A percentile compares a stretch with the other conserved stretches of the same genome.
Conservation (phyloP, 2,329 filamentous ascomycete genomes). For the Cercospora zeae-maydis region DNA sequence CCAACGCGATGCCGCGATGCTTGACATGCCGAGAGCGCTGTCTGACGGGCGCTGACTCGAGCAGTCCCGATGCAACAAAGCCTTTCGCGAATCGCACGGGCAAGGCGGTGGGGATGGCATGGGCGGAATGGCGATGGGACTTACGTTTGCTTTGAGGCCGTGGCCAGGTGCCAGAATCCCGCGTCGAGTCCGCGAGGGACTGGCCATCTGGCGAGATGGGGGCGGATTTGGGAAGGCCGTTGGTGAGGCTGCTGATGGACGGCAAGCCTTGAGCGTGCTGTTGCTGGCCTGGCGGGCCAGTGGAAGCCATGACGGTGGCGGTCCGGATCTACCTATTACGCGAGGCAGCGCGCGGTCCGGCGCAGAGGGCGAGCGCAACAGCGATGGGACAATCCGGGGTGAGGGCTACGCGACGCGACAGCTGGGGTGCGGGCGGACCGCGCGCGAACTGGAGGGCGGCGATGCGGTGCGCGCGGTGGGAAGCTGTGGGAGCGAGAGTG, state of each 20-base stretch:
- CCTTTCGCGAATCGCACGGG: background rate
- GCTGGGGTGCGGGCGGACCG: background rate
- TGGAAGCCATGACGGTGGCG: constrained; percentile 28
- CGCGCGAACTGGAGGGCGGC: background rate
- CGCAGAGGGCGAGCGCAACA: constrained; percentile 7
- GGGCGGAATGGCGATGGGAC: constrained; percentile 18
- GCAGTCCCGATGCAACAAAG: background rate
- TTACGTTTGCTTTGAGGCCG: constrained; percentile 40
- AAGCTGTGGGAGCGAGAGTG: background rate
- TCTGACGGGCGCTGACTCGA: background rate
- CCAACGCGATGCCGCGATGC: background rate
- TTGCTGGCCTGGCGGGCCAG: constrained; percentile 17
- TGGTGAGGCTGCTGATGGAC: constrained; percentile 39
- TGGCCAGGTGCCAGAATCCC: constrained; percentile 40
- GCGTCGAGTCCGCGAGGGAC: constrained; percentile 32
- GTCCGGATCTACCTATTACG: background rate
- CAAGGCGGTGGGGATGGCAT: constrained; percentile 2
- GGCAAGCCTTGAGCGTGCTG: constrained; percentile 33
- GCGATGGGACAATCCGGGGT: background rate
- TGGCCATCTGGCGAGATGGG: constrained; percentile 33
- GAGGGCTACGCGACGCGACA: background rate
- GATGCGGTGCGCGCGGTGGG: background rate
- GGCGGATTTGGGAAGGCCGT: constrained; percentile 34
- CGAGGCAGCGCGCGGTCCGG: background rate
- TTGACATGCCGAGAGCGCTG: constrained; percentile 4